Evolutionary conservation across 495 filamentous ascomycete species (phyloP).

Genomic region (Penicillium arizonense): DNA sequence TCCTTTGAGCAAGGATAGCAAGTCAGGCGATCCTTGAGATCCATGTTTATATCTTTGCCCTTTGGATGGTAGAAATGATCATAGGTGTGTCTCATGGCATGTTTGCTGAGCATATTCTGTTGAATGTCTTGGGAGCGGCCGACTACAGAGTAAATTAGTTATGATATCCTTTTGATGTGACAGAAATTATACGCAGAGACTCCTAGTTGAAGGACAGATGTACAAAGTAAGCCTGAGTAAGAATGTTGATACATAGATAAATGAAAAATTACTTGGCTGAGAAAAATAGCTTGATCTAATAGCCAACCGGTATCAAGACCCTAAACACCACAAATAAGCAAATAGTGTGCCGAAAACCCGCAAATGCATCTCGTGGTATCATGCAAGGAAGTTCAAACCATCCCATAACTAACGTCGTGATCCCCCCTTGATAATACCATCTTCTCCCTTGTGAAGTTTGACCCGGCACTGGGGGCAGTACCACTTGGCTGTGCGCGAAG

Average conservation of each 20-base stretch:
- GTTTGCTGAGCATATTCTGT: no score
- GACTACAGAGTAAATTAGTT: no score
- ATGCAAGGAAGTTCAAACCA: conserved; percentile 17
- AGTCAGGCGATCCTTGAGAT: no score
- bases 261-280: not conserved
- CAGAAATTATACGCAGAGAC: not conserved
- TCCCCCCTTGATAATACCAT: conserved; percentile 39
- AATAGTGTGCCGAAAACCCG: not conserved
- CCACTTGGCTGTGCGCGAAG: conserved; percentile 81
- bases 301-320: no score
- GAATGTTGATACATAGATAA: not conserved
- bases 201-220: not conserved
- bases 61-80: no score
- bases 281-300: not conserved
- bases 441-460: conserved; percentile 54
- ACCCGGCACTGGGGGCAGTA: conserved; percentile 87
- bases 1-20: no score
- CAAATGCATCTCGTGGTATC: conserved; percentile 30
- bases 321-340: no score
- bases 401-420: conserved; percentile 29
- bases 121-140: no score
- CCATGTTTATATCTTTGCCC: no score
- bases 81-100: no score
- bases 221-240: not conserved
- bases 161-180: no score